Base-by-base conservation (phyloP, 1,284 basidiomycete species). In the Trametes sp. region DNA sequence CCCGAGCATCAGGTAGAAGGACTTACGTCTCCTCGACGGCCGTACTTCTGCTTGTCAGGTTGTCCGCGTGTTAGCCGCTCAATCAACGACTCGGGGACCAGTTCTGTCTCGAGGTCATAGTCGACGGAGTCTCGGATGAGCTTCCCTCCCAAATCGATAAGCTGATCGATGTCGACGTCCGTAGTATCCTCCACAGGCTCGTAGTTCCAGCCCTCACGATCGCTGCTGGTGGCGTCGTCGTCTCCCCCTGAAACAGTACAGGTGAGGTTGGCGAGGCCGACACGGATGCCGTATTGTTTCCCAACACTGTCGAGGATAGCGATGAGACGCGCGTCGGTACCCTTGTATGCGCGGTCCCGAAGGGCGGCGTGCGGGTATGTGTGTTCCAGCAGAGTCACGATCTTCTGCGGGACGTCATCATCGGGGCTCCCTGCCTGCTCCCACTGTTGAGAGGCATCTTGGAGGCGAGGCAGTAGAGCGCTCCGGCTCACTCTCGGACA, bases 191-290 rank as follows among this genome's bases (percentile, higher is more conserved):
- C n/a, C n/a, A n/a, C n/a, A n/a, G n/a, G n/a, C n/a, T n/a, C n/a
- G n/a, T n/a, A n/a, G n/a, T n/a, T n/a, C n/a, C n/a, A n/a, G n/a
- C n/a, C n/a, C n/a, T n/a, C n/a, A n/a, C n/a, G n/a, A n/a, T 54
- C 55, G 26, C 63, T 9, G 24, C 72, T 71, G 33, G 65, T 66
- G 46, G 78, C 77, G 14, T 77, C 75, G 0, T 71, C 75, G 13
- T 16, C 48, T 0, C n/a, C n/a, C n/a, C n/a, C n/a, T n/a, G n/a
- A n/a, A n/a, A n/a, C n/a, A 71, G 41, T 44, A 23, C 73, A 79
- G 28, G 76, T 70, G 8, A 82, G 57, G 49, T 74, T 78, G 0
- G 77, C 82, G 1, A 85, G 72, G 24, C 74, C 73, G 4, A 78
- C 26, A 23, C 54, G 54, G 45, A 75, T 68, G 11, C 69, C 72